Conservation (phyloP, 805 yeast genomes). For the Wickerhamiella bombiphila region DNA sequence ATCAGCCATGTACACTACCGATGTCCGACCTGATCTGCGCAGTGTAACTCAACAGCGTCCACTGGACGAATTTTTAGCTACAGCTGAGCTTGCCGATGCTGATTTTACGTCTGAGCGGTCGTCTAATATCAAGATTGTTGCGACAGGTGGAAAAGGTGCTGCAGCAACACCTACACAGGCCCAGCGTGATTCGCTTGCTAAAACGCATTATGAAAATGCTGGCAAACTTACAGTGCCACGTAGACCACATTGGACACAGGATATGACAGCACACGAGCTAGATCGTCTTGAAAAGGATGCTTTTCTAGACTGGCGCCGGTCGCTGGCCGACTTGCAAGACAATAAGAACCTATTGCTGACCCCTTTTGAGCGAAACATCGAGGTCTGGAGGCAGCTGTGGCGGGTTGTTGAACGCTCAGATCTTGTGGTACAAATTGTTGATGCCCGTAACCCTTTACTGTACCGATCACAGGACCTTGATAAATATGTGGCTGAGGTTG, state of each 20-base stretch:
- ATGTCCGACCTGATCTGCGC: conserved; percentile 65
- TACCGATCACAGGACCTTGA: conserved; percentile 85
- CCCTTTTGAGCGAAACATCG: conserved; percentile 92
- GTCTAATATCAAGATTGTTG: conserved; percentile 69
- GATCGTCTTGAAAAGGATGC: conserved; percentile 82
- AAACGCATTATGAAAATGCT: conserved; percentile 37
- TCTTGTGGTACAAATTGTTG: conserved; percentile 90
- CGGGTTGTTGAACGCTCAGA: conserved; percentile 93
- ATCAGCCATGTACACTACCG: conserved; percentile 67
- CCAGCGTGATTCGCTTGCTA: conserved; percentile 46
- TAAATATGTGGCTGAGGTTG: conserved; percentile 57
- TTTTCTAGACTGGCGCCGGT: conserved; percentile 88
- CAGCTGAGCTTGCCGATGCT: conserved; percentile 91
- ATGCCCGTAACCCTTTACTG: conserved; percentile 84
- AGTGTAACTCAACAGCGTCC: conserved; percentile 93
- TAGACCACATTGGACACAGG: conserved; percentile 72
- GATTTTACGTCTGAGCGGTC: conserved; percentile 89
- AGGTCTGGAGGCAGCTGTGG: conserved; percentile 98
- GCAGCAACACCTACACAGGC: conserved; percentile 44
- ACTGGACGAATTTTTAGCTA: conserved; percentile 82
- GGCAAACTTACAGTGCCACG: conserved; percentile 74
- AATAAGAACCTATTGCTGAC: conserved; percentile 73
- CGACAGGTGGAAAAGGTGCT: conserved; percentile 26
- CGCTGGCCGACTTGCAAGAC: conserved; percentile 72
- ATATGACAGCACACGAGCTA: conserved; percentile 57